phyloP scores from a whole-genome alignment of 2,329 filamentous ascomycete species.

The Mycogone perniciosa region DNA sequence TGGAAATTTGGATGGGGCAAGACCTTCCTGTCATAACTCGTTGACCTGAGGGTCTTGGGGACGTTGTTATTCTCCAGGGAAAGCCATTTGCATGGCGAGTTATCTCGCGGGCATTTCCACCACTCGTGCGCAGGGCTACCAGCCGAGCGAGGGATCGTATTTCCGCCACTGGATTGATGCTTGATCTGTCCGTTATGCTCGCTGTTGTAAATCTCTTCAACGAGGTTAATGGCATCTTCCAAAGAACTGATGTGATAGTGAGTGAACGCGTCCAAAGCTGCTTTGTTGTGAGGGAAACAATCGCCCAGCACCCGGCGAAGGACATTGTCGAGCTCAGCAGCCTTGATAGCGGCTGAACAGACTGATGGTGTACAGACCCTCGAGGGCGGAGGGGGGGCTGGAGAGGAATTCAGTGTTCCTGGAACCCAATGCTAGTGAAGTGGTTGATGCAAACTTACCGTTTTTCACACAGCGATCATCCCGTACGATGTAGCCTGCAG shows the following conservation, averaged over 20 bases:
- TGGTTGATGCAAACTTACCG: neutral
- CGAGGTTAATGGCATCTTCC: neutral
- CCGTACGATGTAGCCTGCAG: neutral
- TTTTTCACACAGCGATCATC: neutral
- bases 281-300: neutral
- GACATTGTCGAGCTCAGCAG: neutral
- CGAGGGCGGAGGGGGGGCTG: neutral
- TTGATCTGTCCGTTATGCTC: neutral
- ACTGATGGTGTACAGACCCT: neutral
- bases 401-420: neutral
- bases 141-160: neutral
- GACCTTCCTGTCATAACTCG: neutral
- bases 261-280: neutral
- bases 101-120: neutral
- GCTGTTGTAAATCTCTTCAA: neutral
- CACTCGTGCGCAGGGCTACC: neutral
- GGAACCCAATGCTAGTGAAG: no score
- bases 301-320: neutral
- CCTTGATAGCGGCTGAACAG: neutral
- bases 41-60: neutral
- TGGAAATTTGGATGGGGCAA: constrained; percentile 3
- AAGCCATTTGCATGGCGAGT: constrained; percentile 3
- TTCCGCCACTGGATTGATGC: neutral
- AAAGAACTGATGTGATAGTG: neutral
- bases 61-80: neutral